phyloP scores from a whole-genome alignment of 331 rosid species.

The Dryas integrifolia region DNA sequence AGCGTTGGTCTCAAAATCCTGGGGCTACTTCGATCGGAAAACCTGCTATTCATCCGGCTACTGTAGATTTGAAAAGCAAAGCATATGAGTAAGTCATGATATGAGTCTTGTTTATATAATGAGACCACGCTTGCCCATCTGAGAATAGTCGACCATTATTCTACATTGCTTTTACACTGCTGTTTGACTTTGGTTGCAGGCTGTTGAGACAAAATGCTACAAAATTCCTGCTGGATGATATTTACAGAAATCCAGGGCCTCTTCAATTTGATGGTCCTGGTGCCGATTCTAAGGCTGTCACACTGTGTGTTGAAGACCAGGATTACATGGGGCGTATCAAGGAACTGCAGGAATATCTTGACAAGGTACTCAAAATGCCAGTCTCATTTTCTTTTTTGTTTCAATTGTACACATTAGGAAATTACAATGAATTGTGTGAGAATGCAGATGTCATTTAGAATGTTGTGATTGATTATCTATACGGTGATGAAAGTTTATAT shows the following conservation, averaged over 20 bases:
- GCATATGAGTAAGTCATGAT: slow-evolving; percentile 69
- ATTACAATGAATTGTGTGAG: background rate
- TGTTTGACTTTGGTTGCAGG: slow-evolving; percentile 49
- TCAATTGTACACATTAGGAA: background rate
- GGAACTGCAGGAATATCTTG: slow-evolving; percentile 85
- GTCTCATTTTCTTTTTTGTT: background rate
- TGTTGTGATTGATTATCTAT: too few species aligned
- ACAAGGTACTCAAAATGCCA: slow-evolving; percentile 46
- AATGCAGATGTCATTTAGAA: background rate
- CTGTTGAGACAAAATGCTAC: slow-evolving; percentile 65
- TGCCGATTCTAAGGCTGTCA: slow-evolving; percentile 69
- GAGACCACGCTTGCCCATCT: background rate
- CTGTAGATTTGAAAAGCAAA: slow-evolving; percentile 95
- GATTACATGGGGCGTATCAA: slow-evolving; percentile 99
- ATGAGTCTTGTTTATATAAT: background rate
- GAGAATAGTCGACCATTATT: background rate
- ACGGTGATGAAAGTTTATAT: background rate
- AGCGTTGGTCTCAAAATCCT: slow-evolving; percentile 88
- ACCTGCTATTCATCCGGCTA: slow-evolving; percentile 93
- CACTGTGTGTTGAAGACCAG: slow-evolving; percentile 85
- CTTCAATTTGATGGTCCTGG: slow-evolving; percentile 99
- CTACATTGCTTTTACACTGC: slow-evolving; percentile 18
- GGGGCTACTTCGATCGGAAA: slow-evolving; percentile 74
- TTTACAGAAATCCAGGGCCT: slow-evolving; percentile 97
- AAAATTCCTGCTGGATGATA: slow-evolving; percentile 72